Percentiles rank a stretch among this genome's conserved stretches.
Evolutionary conservation across 768 basidiomycete species (phyloP).

Genomic region (Mrakia blollopis): DNA sequence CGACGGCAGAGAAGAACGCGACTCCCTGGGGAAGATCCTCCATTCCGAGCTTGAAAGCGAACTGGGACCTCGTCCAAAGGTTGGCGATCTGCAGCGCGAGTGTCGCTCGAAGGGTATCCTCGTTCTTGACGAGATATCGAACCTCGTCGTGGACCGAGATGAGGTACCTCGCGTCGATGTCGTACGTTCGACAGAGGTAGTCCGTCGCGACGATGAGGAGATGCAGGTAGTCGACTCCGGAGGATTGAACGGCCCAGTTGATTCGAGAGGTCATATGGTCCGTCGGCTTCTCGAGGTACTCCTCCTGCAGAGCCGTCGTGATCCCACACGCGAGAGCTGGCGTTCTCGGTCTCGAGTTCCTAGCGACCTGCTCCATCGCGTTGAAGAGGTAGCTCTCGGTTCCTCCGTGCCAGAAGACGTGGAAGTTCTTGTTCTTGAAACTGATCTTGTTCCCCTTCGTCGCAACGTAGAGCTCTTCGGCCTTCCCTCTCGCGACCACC

Average conservation of each 20-base stretch:
- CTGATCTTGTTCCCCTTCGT: constrained; percentile 66
- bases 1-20: constrained; percentile 95
- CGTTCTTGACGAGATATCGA: constrained; percentile 82
- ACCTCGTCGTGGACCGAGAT: constrained; percentile 97
- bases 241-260: constrained; percentile 99
- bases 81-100: constrained; percentile 92
- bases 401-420: constrained; percentile 94
- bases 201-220: constrained; percentile 94
- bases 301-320: constrained; percentile 85
- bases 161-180: constrained; percentile 84
- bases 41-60: constrained; percentile 90
- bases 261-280: constrained; percentile 91
- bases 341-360: constrained; percentile 77
- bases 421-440: constrained; percentile 53
- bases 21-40: constrained; percentile 89
- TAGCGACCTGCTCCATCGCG: constrained; percentile 89
- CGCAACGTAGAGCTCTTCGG: constrained; percentile 77
- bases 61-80: constrained; percentile 86
- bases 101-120: constrained; percentile 83
- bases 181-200: constrained; percentile 65
- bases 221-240: constrained; percentile 96
- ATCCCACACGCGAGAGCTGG: constrained; percentile 92
- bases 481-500: constrained; percentile 71
- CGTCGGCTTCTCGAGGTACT: constrained; percentile 53
- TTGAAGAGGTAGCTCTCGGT: constrained; percentile 97